Percentiles rank a stretch among this genome's conserved stretches.
These are phyloP conservation scores for Annona squamosa DNA, from an alignment of 164 flowering plant species.

Conservation along the genomic window DNA sequence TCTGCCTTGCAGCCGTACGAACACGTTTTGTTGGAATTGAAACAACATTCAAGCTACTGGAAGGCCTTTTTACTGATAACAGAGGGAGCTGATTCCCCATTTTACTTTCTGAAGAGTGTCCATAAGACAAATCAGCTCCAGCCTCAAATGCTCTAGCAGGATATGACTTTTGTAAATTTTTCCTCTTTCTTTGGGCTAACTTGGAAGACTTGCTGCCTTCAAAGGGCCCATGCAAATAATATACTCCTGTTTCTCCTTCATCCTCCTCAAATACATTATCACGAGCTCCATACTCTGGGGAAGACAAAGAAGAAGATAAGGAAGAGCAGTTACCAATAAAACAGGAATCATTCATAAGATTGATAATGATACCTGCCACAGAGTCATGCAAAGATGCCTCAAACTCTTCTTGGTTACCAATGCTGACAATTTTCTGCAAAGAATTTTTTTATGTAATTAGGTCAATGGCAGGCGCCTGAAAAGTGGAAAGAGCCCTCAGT, in stretches of 20 bases:
- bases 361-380: constrained; percentile 45
- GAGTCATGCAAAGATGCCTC: constrained; percentile 57
- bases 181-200: constrained; percentile 49
- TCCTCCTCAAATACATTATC: constrained; percentile 63
- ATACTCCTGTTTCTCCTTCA: constrained; percentile 64
- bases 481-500: background rate
- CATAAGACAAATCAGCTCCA: constrained; percentile 44
- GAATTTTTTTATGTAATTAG: background rate
- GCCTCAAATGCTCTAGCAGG: constrained; percentile 43
- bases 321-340: background rate
- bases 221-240: constrained; percentile 49
- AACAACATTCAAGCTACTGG: constrained; percentile 50
- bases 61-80: constrained; percentile 59
- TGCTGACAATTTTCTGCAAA: constrained; percentile 56
- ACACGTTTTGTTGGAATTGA: constrained; percentile 80
- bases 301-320: constrained; percentile 9
- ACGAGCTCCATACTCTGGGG: constrained; percentile 44
- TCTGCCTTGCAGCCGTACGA: constrained; percentile 90
- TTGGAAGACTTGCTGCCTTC: constrained; percentile 50
- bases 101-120: constrained; percentile 36
- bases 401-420: constrained; percentile 55
- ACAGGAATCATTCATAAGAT: background rate
- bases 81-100: constrained; percentile 36
- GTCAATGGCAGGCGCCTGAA: background rate
- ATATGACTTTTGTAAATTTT: constrained; percentile 34